phyloP scores from a whole-genome alignment of 106 monocot species.

The Gastrodia elata region DNA sequence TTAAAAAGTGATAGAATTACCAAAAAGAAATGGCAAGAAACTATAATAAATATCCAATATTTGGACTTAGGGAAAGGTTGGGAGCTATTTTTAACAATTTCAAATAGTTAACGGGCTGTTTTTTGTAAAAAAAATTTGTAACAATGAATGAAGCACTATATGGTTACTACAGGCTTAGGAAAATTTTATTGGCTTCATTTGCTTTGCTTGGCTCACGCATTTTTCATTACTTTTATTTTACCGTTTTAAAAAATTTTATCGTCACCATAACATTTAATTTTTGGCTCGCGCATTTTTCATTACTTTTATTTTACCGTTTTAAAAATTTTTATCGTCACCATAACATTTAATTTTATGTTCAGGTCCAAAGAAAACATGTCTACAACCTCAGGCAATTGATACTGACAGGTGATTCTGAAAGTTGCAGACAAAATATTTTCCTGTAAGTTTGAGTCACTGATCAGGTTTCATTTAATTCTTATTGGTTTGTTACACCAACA shows the following conservation, averaged over 20 bases:
- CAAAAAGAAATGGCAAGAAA: too few relatives aligned
- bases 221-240: neutral
- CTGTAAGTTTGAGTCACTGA: constrained; percentile 41
- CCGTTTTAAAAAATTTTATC: neutral
- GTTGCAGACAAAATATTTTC: constrained; percentile 67
- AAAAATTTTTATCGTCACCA: neutral
- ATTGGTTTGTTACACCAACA: neutral
- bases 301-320: neutral
- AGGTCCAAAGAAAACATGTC: constrained; percentile 99
- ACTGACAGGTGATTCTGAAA: constrained; percentile 71
- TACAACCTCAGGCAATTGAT: constrained; percentile 88
- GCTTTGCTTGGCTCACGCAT: neutral
- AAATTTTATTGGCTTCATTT: neutral
- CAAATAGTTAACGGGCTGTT: too few relatives aligned
- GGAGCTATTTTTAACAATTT: too few relatives aligned
- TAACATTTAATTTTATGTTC: neutral
- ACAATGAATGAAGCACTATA: neutral
- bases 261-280: neutral
- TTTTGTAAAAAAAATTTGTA: too few relatives aligned
- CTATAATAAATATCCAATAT: too few relatives aligned
- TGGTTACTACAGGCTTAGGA: neutral
- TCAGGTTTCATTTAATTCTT: neutral
- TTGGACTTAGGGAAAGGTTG: too few relatives aligned
- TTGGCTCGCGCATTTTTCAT: neutral
- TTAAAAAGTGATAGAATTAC: too few relatives aligned